These are phyloP conservation scores for Suillus paluster DNA, from an alignment of 768 basidiomycete species.

Conservation along the genomic window DNA sequence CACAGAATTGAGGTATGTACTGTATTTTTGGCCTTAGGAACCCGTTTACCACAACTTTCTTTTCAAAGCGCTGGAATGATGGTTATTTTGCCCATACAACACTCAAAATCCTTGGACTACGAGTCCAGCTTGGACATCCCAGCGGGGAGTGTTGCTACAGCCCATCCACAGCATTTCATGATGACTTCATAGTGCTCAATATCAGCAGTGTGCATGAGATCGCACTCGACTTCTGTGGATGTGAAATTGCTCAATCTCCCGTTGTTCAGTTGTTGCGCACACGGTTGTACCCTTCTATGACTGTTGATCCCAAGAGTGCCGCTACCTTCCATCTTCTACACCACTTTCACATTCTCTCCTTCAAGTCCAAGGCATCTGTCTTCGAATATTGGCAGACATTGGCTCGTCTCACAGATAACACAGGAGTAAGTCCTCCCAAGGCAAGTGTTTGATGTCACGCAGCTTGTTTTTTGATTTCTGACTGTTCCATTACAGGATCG, in stretches of 20 bases:
- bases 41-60: not conserved
- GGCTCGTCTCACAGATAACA: constrained; percentile 29
- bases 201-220: constrained; percentile 27
- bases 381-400: constrained; percentile 34
- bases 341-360: constrained; percentile 30
- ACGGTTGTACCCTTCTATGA: constrained; percentile 15
- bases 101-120: constrained; percentile 24
- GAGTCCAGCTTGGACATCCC: constrained; percentile 25
- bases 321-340: constrained; percentile 20
- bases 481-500: not conserved
- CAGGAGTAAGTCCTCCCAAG: constrained; percentile 20
- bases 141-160: constrained; percentile 16
- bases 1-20: constrained; percentile 8
- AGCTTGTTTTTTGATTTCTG: no score
- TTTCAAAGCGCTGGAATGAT: constrained; percentile 23
- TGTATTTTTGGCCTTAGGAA: not conserved
- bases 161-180: not conserved
- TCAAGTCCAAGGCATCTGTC: constrained; percentile 30
- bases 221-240: constrained; percentile 18
- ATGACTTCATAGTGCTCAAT: constrained; percentile 24
- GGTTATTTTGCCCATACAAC: constrained; percentile 15
- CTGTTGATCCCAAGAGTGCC: not conserved
- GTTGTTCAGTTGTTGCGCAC: constrained; percentile 14
- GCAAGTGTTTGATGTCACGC: constrained; percentile 7
- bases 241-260: constrained; percentile 5